Base-by-base conservation (phyloP, 2,329 filamentous ascomycete genomes). In the Acephala macrosclerotiorum region DNA sequence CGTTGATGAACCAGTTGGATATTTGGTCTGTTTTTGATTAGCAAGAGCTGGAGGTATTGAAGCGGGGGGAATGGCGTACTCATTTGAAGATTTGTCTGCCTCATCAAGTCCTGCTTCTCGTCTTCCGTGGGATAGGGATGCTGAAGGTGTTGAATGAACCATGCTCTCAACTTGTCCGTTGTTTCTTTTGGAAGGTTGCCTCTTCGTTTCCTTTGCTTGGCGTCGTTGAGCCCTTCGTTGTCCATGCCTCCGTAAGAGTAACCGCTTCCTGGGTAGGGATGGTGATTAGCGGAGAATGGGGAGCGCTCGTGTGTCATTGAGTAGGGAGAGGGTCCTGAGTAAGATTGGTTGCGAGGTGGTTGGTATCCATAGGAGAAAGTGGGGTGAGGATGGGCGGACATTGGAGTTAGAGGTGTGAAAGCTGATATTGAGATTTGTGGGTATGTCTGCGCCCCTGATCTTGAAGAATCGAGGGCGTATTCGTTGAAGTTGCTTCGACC, bases 181-280 rank as follows among this genome's bases (percentile, higher is more conserved):
- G 93, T 92, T 62, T 94, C 91, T 75, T 96, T 96, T n/a, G 94
- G 94, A 2, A 97, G 83, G 74, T 97, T 97, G 1, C 94, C 94
- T 45, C 94, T 85, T 60, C 93, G 84, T 76, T 88, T 89, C 36
- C 87, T 65, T 53, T 70, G 71, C 47, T 73, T 73, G 38, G 20
- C 70, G 16, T 74, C 74, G 11, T 9, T 38, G 14, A 57, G 61
- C 2, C 56, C 33, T 29, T 72, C 70, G 20, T 38, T 60, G 33
- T 70, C 71, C 7, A 14, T 7, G 9, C 57, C 42, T 33, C 47
- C 56, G 25, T 70, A 68, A 0, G 66, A 16, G 38, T 61, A 67
- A 20, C 56, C 55, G 33, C 61, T 45, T 38, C 40, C 58, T 1
- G 64, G 36, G 33, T 64, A 70, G 33, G 63, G 26, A 36, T 58